Percentiles rank a stretch among this genome's conserved stretches.
phyloP scores from a whole-genome alignment of 768 basidiomycete genomes.

The Pleurotus ostreatus region DNA sequence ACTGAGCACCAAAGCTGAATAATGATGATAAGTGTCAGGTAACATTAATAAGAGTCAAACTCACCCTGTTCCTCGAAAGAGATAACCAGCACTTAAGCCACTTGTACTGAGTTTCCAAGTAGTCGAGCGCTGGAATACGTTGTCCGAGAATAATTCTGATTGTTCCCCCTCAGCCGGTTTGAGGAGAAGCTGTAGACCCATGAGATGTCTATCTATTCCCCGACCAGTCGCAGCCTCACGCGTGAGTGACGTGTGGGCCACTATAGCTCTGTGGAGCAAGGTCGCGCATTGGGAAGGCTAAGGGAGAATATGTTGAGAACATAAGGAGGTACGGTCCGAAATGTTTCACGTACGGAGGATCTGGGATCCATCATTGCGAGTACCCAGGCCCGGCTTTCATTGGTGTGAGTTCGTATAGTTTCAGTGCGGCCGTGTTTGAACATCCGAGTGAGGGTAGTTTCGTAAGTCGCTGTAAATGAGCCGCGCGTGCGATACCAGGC shows the following conservation, averaged over 20 bases:
- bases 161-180: constrained; percentile 48
- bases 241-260: constrained; percentile 67
- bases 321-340: neutral
- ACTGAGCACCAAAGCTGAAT: constrained; percentile 70
- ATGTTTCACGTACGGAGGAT: constrained; percentile 35
- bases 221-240: constrained; percentile 76
- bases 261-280: constrained; percentile 64
- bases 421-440: constrained; percentile 89
- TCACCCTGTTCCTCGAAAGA: constrained; percentile 86
- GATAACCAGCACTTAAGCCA: constrained; percentile 78
- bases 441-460: constrained; percentile 85
- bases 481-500: constrained; percentile 83
- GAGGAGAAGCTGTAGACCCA: constrained; percentile 73
- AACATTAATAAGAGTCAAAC: constrained; percentile 14
- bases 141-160: constrained; percentile 71
- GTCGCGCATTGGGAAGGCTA: constrained; percentile 33
- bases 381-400: constrained; percentile 74
- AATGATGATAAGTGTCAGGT: too few relatives aligned
- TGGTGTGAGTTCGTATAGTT: constrained; percentile 73
- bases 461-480: constrained; percentile 84
- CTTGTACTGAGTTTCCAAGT: constrained; percentile 90
- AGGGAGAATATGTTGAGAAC: constrained; percentile 9
- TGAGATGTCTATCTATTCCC: constrained; percentile 89
- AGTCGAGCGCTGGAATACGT: constrained; percentile 67
- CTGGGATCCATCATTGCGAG: constrained; percentile 62